Evolutionary conservation across 768 basidiomycete genomes (phyloP).

Genomic region (Dioszegia crocea): DNA sequence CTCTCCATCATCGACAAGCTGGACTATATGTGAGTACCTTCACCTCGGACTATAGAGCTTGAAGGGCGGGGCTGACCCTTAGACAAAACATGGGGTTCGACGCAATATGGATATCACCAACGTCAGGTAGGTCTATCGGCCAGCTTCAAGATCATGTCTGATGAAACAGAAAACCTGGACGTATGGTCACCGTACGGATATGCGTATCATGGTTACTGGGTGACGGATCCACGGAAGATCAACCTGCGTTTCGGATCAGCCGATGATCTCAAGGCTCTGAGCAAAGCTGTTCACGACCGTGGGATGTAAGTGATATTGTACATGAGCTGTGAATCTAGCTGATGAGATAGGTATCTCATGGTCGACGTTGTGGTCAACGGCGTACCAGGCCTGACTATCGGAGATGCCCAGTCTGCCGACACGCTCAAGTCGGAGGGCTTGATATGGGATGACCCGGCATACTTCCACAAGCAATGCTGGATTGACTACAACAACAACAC

Average conservation of each 20-base stretch:
- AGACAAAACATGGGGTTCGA: conserved; percentile 68
- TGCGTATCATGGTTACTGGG: conserved; percentile 66
- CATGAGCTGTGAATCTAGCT: neutral
- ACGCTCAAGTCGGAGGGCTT: conserved; percentile 26
- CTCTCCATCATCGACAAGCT: conserved; percentile 65
- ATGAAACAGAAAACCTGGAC: conserved; percentile 61
- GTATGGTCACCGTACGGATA: conserved; percentile 68
- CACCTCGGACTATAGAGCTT: too few species aligned
- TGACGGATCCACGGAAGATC: conserved; percentile 58
- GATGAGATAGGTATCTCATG: conserved; percentile 58
- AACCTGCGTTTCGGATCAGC: conserved; percentile 71
- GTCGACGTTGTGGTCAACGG: conserved; percentile 81
- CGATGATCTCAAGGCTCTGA: conserved; percentile 67
- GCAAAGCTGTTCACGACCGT: conserved; percentile 65
- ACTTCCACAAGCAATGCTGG: conserved; percentile 74
- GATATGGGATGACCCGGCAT: conserved; percentile 47
- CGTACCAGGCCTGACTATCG: conserved; percentile 60
- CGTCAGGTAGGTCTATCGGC: conserved; percentile 47
- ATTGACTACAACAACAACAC: conserved; percentile 62
- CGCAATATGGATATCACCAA: conserved; percentile 46
- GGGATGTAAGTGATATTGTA: conserved; percentile 55
- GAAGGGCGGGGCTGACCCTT: neutral
- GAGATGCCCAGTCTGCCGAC: conserved; percentile 42
- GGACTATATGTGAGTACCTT: conserved; percentile 63
- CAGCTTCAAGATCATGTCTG: conserved; percentile 42